Base-by-base conservation (phyloP, 2,329 filamentous ascomycete genomes). In the Calycina marina region DNA sequence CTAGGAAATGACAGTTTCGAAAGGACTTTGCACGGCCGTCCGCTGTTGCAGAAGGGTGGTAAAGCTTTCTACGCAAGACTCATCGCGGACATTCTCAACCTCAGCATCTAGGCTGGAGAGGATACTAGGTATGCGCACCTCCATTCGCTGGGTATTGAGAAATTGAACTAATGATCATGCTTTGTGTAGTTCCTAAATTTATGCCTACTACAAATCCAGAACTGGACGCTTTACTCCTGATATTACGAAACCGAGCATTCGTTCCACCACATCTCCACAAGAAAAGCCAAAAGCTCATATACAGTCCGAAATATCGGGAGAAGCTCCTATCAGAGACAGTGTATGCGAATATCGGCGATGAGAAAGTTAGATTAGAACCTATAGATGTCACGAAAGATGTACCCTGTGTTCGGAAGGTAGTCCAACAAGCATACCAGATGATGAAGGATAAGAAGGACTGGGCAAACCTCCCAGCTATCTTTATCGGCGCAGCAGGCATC, bases 221-320 rank as follows among this genome's bases (percentile, higher is more conserved):
- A 34, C 62, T 80, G 38, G 64, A 76, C 49, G 36, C 51, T 9
- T 47, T 63, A 18, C 64, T 80, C 39, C 50, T 54, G 25, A 53
- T 46, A 14, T 62, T 78, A 48, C 69, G 73, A 41, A 55, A 62
- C 28, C 66, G 67, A 43, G 62, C 75, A 51, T 67, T 79, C 49
- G 55, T 79, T 25, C 73, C 73, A n/a, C 55, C 62, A 18, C 67
- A 72, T 48, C 66, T 81, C 16, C 59, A 63, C 14, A 36, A 49
- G 16, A 53, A 56, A 31, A 66, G 77, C 54, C 65, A 60, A 44
- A 58, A 64, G 42, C 59, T 67, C 37, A 54, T 79, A 43, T 65
- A 62, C 55, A 56, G 59, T 37, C 40, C 48, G 10, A 61, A 59
- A 39, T 57, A 62, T 51, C 55, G 59, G 41, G 54, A 61, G 40